Conservation (phyloP, 2,329 filamentous ascomycete genomes). For the Paracamarosporium sp. region DNA sequence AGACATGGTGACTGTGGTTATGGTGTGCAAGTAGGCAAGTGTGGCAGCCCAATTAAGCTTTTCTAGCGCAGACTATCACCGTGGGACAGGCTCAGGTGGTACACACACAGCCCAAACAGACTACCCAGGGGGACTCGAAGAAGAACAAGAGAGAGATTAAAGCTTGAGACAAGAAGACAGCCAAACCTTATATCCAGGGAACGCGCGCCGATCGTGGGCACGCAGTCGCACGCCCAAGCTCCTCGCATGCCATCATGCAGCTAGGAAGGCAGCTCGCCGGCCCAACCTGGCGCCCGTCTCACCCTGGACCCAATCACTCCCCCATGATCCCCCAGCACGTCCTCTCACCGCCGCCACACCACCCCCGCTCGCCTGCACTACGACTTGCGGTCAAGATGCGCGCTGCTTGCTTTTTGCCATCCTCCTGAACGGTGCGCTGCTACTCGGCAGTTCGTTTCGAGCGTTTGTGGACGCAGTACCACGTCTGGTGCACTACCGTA, state of each 20-base stretch:
- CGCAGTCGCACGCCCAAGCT: slow-evolving; percentile 1
- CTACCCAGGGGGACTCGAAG: too few species aligned
- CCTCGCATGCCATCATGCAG: slow-evolving; percentile 5
- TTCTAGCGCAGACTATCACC: slow-evolving; percentile 6
- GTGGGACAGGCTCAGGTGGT: not conserved
- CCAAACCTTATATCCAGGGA: not conserved
- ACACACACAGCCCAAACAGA: not conserved
- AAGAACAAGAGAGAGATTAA: too few species aligned
- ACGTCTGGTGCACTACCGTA: too few species aligned
- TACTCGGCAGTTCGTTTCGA: not conserved
- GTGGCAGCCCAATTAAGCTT: slow-evolving; percentile 9
- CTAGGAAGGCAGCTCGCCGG: slow-evolving; percentile 9
- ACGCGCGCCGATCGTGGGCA: not conserved
- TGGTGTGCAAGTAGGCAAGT: not conserved
- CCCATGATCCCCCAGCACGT: not conserved
- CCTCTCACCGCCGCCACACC: slow-evolving; percentile 3
- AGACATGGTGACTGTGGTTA: slow-evolving; percentile 35
- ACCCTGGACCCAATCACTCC: slow-evolving; percentile 1
- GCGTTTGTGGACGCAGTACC: not conserved
- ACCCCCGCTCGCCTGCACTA: not conserved
- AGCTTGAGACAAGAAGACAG: not conserved
- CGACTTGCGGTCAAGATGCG: not conserved
- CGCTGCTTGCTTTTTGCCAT: not conserved
- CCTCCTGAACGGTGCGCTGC: not conserved
- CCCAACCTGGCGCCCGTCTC: slow-evolving; percentile 3